Conservation (phyloP, 306 rosid species). For the Canavalia gladiata region DNA sequence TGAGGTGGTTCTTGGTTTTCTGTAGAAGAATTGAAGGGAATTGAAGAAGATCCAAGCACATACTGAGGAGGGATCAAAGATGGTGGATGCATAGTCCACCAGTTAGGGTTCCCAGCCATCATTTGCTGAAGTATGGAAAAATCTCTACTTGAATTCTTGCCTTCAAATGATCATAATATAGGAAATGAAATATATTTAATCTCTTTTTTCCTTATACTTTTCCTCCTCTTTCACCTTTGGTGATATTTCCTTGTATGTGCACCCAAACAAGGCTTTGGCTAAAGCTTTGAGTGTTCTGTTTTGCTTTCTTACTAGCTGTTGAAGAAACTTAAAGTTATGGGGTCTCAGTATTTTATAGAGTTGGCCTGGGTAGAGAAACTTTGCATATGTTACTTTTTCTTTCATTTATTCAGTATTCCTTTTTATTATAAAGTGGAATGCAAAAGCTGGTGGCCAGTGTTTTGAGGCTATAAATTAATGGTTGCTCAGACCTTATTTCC, state of each 20-base stretch:
- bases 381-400: slow-evolving; percentile 61
- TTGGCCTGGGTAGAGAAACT: slow-evolving; percentile 59
- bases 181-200: slow-evolving; percentile 39
- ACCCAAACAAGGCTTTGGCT: slow-evolving; percentile 70
- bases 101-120: slow-evolving; percentile 99
- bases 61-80: slow-evolving; percentile 73
- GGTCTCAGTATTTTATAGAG: slow-evolving; percentile 61
- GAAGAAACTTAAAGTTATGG: slow-evolving; percentile 64
- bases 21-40: slow-evolving; percentile 60
- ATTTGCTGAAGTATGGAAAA: slow-evolving; percentile 57
- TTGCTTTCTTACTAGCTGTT: slow-evolving; percentile 60
- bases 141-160: slow-evolving; percentile 6
- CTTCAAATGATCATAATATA: neutral
- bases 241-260: slow-evolving; percentile 63
- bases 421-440: slow-evolving; percentile 66
- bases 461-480: slow-evolving; percentile 56
- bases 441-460: slow-evolving; percentile 68
- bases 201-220: slow-evolving; percentile 45
- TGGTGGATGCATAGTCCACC: slow-evolving; percentile 90
- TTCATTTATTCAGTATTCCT: slow-evolving; percentile 63
- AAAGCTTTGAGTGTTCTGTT: slow-evolving; percentile 62
- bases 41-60: slow-evolving; percentile 74
- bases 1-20: slow-evolving; percentile 61
- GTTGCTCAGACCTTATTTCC: slow-evolving; percentile 56
- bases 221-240: slow-evolving; percentile 63